phyloP scores from a whole-genome alignment of 352 stramenopile species.

The Globisporangium spiculum region DNA sequence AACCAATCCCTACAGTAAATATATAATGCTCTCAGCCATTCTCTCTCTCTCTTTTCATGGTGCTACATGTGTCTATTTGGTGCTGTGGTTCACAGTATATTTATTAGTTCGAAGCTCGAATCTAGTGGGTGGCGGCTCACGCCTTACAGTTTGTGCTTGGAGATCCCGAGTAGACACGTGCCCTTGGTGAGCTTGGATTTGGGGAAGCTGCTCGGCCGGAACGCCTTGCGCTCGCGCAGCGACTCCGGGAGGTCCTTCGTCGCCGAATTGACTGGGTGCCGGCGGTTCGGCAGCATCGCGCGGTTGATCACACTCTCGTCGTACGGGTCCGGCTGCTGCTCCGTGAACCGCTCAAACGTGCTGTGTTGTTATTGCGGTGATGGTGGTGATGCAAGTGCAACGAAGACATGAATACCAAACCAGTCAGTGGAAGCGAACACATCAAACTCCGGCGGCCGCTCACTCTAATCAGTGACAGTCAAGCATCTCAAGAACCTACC shows the following conservation, averaged over 20 bases:
- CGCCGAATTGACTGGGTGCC: slow-evolving; percentile 67
- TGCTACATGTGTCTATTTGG: not conserved
- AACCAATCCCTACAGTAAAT: slow-evolving; percentile 11
- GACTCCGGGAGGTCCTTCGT: slow-evolving; percentile 53
- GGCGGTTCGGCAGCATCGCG: slow-evolving; percentile 65
- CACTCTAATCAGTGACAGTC: not conserved
- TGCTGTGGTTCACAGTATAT: not conserved
- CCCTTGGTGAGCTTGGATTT: slow-evolving; percentile 76
- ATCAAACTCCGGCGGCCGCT: not conserved
- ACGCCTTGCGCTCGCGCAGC: slow-evolving; percentile 68
- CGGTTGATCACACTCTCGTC: slow-evolving; percentile 70
- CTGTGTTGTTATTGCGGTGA: slow-evolving; percentile 13
- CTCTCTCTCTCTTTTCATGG: not conserved
- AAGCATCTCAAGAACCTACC: slow-evolving; percentile 21
- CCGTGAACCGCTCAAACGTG: slow-evolving; percentile 69
- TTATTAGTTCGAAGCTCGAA: not conserved
- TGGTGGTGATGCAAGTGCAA: not conserved
- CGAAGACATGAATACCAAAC: not conserved
- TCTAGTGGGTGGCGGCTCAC: not conserved
- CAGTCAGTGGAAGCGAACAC: not conserved
- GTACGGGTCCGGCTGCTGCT: slow-evolving; percentile 62
- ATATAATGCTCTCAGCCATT: slow-evolving; percentile 6
- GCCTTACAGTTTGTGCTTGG: slow-evolving; percentile 68
- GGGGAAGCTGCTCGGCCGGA: slow-evolving; percentile 54
- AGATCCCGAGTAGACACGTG: slow-evolving; percentile 73